Evolutionary conservation across 208 protist species (phyloP).

Genomic region (Acanthamoeba lenticulata): DNA sequence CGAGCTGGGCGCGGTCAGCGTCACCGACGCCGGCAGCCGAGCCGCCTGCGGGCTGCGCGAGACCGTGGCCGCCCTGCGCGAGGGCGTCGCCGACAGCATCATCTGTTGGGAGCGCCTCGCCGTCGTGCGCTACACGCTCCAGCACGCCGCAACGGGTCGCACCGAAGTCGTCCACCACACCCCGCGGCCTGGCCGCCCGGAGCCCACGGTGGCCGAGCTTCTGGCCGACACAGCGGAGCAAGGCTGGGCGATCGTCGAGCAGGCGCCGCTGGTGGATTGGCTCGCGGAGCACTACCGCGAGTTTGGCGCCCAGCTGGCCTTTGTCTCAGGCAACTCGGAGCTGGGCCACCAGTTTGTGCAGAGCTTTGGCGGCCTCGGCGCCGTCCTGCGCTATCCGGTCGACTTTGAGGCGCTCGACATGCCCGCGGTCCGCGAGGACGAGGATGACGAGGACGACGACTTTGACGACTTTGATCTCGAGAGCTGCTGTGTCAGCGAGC

Average conservation of each 20-base stretch:
- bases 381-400: background rate
- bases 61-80: slow-evolving; percentile 3
- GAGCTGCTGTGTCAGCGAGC: background rate
- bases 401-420: slow-evolving; percentile 8
- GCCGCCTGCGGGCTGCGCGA: slow-evolving; percentile 21
- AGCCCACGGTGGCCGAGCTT: background rate
- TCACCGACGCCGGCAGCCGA: background rate
- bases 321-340: slow-evolving; percentile 32
- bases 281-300: slow-evolving; percentile 24
- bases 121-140: background rate
- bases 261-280: slow-evolving; percentile 26
- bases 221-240: background rate
- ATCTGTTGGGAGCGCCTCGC: slow-evolving; percentile 27
- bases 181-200: background rate
- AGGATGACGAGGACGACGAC: background rate
- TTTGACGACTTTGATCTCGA: slow-evolving; percentile 3
- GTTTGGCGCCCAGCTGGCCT: slow-evolving; percentile 30
- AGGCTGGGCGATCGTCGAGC: slow-evolving; percentile 29
- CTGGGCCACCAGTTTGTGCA: slow-evolving; percentile 53
- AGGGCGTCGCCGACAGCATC: slow-evolving; percentile 8
- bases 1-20: background rate
- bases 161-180: background rate
- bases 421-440: background rate
- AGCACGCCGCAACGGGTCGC: background rate
- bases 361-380: slow-evolving; percentile 44